Base-by-base conservation (phyloP, 768 basidiomycete species). In the Plicaturopsis crispa region DNA sequence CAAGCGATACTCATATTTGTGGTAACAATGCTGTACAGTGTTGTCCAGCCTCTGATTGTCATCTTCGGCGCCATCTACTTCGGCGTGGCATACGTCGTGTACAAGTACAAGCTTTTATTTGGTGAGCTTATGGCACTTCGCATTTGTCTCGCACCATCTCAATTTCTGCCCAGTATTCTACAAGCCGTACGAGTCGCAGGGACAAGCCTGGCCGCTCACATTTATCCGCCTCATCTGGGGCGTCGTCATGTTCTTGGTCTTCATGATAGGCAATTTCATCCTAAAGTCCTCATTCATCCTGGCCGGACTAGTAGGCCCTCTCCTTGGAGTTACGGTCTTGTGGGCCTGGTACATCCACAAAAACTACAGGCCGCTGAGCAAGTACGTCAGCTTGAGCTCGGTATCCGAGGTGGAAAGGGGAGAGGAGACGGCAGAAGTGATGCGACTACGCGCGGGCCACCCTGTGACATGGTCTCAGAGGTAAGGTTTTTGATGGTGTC, bases 181-280 rank as follows among this genome's bases (percentile, higher is more conserved):
- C 67, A 97, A 97, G 53, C 94, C 96, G 0, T 98, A 97, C 60
- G 93, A 97, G 62, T 90, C 87, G 2, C 86, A 85, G 49, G 96
- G 96, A 2, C 92, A 97, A 63, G 96, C 93, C 1, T 98, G 96
- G 94, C 90, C 91, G 0, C 79, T 97, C 48, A 93, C 96, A 0
- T 97, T 93, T 57, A 73, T 80, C 19, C 85, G 94, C 5, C 76
- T 96, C 28, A 82, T 93, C 22, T 89, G 88, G 84, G 93, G 88
- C 32, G 75, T 98, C 40, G 55, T 94, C 55, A 87, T 94, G 38
- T 98, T 93, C 70, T 79, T 93, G 40, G 56, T 92, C 32, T 96
- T 98, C 70, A 98, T 98, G 96, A 88, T 82, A 32, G 93, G 93
- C 33, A 84, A 96, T 48, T 97, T 99, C 67, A 80, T 82, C 23